These are phyloP conservation scores for Russula virescens DNA, from an alignment of 768 basidiomycete genomes.

Conservation along the genomic window DNA sequence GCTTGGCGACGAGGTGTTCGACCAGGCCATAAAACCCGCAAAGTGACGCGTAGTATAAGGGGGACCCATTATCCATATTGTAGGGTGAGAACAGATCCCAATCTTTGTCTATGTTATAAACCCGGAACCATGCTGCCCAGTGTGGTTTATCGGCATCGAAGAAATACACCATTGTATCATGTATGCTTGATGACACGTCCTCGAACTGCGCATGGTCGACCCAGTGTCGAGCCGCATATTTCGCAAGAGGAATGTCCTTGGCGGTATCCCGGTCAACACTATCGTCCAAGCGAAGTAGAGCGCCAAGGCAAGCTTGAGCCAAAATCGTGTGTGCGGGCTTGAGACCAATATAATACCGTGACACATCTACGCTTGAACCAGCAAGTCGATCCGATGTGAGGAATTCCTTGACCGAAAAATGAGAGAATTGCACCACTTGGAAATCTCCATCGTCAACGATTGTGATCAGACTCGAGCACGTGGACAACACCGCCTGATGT, in stretches of 20 bases:
- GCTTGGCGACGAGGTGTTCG: background rate
- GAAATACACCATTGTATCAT: background rate
- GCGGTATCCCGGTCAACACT: background rate
- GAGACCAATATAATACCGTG: background rate
- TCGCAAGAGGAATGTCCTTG: background rate
- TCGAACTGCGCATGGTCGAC: background rate
- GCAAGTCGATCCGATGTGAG: background rate
- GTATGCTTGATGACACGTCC: background rate
- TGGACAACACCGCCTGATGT: background rate
- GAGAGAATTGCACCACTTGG: constrained; percentile 1
- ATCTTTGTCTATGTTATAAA: background rate
- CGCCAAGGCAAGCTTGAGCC: background rate
- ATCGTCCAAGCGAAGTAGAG: background rate
- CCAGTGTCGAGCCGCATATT: background rate
- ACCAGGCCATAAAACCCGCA: background rate
- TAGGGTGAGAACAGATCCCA: background rate
- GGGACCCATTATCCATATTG: background rate
- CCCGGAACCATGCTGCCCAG: background rate
- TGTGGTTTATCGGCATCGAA: background rate
- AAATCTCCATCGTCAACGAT: background rate
- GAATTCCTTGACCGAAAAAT: constrained; percentile 7
- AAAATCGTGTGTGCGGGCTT: background rate
- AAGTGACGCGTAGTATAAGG: background rate
- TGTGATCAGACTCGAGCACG: background rate
- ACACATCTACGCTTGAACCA: background rate